phyloP scores from a whole-genome alignment of 2,329 filamentous ascomycete genomes.

The Trichophyton schoenleinii region DNA sequence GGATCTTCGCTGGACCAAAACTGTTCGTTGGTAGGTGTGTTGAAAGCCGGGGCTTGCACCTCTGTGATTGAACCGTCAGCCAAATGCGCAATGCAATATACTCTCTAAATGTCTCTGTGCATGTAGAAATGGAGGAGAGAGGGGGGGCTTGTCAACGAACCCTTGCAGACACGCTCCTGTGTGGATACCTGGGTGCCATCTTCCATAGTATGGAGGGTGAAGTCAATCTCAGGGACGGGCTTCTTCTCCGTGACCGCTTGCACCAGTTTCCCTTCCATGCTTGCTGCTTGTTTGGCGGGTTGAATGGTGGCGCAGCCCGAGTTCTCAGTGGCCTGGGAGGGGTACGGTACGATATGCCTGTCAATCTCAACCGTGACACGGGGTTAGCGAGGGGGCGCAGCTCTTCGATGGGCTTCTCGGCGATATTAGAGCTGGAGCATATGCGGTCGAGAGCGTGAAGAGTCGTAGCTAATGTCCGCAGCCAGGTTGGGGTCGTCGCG shows the following conservation, averaged over 20 bases:
- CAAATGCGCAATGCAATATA: not conserved
- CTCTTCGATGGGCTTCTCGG: not conserved
- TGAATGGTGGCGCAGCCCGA: constrained; percentile 1
- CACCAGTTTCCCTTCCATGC: constrained; percentile 47
- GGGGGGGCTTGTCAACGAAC: constrained; percentile 35
- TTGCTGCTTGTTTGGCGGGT: constrained; percentile 13
- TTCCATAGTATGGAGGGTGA: constrained; percentile 96
- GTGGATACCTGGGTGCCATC: constrained; percentile 93
- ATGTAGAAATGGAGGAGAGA: not conserved
- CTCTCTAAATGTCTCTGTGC: not conserved
- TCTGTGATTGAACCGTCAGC: constrained; percentile 42
- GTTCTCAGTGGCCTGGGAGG: not conserved
- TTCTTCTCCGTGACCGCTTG: constrained; percentile 91
- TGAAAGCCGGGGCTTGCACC: constrained; percentile 92
- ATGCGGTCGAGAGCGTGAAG: not conserved
- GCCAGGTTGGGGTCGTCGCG: constrained; percentile 1
- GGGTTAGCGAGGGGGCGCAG: not conserved
- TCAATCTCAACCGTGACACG: not conserved
- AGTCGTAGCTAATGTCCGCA: not conserved
- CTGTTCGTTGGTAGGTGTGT: constrained; percentile 81
- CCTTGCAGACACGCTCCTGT: constrained; percentile 93
- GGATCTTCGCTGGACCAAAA: constrained; percentile 82
- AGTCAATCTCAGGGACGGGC: constrained; percentile 94
- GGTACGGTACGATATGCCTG: not conserved
- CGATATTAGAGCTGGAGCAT: not conserved